Conservation (phyloP, 169 alveolate species). For the Cardiosporidium cionae region DNA sequence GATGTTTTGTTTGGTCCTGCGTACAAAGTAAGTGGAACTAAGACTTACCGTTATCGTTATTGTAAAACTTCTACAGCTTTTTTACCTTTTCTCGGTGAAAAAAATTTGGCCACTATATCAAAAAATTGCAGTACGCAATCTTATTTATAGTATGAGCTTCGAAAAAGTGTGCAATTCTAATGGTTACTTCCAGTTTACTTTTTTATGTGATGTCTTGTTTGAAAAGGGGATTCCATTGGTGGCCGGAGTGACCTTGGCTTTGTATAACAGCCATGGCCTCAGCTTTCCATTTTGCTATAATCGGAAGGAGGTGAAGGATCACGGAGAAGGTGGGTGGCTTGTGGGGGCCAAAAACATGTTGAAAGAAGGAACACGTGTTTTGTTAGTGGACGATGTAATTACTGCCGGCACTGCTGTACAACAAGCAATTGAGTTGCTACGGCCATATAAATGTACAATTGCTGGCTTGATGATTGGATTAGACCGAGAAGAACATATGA, state of each 20-base stretch:
- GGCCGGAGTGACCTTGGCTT: conserved; percentile 12
- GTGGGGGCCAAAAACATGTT: conserved; percentile 18
- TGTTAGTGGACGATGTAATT: conserved; percentile 33
- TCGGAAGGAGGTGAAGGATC: conserved; percentile 31
- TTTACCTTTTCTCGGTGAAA: no score
- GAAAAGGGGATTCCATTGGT: conserved; percentile 32
- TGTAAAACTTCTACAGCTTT: neutral
- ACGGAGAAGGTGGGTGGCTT: conserved; percentile 34
- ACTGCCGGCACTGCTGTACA: conserved; percentile 35
- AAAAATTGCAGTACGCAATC: no score
- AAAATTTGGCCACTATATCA: no score
- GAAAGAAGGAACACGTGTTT: neutral
- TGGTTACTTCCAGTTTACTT: no score
- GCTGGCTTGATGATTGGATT: neutral
- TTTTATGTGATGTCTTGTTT: no score
- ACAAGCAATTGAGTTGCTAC: neutral
- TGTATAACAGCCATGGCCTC: neutral
- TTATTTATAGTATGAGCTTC: no score
- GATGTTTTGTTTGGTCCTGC: conserved; percentile 36
- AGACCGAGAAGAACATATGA: neutral
- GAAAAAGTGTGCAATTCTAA: no score
- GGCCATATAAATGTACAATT: neutral
- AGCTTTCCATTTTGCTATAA: conserved; percentile 14
- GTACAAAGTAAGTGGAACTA: conserved; percentile 8
- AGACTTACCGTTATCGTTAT: neutral